Conservation (phyloP, 306 rosid species). For the Glycine latifolia region DNA sequence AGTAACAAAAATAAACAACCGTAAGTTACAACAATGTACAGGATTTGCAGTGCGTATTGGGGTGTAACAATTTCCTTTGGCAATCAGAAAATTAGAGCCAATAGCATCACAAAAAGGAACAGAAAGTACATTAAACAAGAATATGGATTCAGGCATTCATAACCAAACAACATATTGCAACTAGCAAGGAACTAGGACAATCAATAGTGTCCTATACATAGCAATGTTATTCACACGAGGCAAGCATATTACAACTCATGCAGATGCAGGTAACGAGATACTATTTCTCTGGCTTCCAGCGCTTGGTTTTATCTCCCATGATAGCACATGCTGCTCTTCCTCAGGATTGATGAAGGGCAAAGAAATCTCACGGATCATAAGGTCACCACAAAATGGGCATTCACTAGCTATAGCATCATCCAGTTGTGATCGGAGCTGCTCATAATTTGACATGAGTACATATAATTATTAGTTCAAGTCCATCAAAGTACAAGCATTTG, state of each 20-base stretch:
- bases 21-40: conserved; percentile 35
- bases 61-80: neutral
- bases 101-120: neutral
- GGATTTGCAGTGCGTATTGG: conserved; percentile 38
- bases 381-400: conserved; percentile 94
- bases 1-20: neutral
- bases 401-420: conserved; percentile 95
- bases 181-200: conserved; percentile 16
- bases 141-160: conserved; percentile 17
- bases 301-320: conserved; percentile 86
- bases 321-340: conserved; percentile 71
- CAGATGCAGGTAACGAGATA: conserved; percentile 61
- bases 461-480: conserved; percentile 23
- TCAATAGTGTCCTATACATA: neutral
- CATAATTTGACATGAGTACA: conserved; percentile 30
- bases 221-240: conserved; percentile 5
- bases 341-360: conserved; percentile 73
- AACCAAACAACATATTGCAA: neutral
- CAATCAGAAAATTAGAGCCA: conserved; percentile 29
- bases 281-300: conserved; percentile 71
- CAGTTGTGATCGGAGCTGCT: conserved; percentile 90
- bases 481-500: conserved; percentile 25
- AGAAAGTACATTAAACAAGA: neutral
- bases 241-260: conserved; percentile 50
- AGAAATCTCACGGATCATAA: conserved; percentile 94